Evolutionary conservation across 805 yeast species (phyloP).

Genomic region (Yamadazyma insecticola): DNA sequence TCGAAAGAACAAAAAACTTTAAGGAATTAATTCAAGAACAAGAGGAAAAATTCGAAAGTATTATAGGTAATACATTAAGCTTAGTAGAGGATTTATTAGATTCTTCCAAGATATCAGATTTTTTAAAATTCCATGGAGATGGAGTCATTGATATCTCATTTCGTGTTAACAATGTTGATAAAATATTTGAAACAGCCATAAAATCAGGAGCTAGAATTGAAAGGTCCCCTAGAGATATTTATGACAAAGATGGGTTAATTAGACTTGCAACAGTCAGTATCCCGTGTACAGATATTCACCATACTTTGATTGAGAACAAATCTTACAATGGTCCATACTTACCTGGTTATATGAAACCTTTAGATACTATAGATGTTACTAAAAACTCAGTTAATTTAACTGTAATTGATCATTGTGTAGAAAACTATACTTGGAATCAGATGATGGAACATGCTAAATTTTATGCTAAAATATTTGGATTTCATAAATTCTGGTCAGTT

Average conservation of each 20-base stretch:
- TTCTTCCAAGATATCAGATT: slow-evolving; percentile 8
- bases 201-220: slow-evolving; percentile 46
- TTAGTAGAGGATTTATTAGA: slow-evolving; percentile 4
- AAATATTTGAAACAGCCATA: slow-evolving; percentile 43
- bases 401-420: slow-evolving; percentile 75
- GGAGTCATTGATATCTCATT: slow-evolving; percentile 78
- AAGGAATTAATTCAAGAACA: background rate
- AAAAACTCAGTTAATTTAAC: slow-evolving; percentile 32
- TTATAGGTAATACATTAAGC: background rate
- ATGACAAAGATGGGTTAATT: slow-evolving; percentile 50
- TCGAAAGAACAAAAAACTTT: background rate
- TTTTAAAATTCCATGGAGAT: slow-evolving; percentile 60
- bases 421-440: slow-evolving; percentile 67
- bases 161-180: slow-evolving; percentile 48
- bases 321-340: slow-evolving; percentile 41
- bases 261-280: slow-evolving; percentile 42
- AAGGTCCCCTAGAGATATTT: slow-evolving; percentile 19
- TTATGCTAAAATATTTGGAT: slow-evolving; percentile 63
- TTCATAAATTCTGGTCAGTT: slow-evolving; percentile 80
- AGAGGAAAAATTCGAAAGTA: background rate
- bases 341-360: slow-evolving; percentile 40
- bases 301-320: slow-evolving; percentile 57
- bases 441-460: slow-evolving; percentile 55
- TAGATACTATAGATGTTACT: slow-evolving; percentile 14
- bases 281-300: slow-evolving; percentile 58